Base-by-base conservation (phyloP, 345 rosid genomes). In the Brassica nigra region DNA sequence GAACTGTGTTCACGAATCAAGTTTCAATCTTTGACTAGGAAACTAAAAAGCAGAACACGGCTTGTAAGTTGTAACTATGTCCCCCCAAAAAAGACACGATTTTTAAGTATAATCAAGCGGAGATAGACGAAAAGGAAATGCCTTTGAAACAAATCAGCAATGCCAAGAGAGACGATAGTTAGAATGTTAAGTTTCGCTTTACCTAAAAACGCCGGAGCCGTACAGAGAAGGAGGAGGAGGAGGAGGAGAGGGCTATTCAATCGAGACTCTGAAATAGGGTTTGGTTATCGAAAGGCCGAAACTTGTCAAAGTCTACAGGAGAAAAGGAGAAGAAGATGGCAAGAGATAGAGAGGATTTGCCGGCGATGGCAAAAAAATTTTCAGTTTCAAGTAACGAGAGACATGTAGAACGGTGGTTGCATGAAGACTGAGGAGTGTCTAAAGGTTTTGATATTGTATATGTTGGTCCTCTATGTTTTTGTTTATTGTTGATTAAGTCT, bases 361-460 rank as follows among this genome's bases (percentile, higher is more conserved):
- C 63, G 55, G 80, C 62, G 68, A 68, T 54, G 36, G 12, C 11
- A n/a, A n/a, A 54, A 3, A 54, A 54, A 0, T 12, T 14, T n/a
- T 33, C 47, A 47, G 49, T 37, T 18, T 7, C 30, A 16, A 29
- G 2, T 10, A 8, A 14, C 7, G 34, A 68, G 23, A 69, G 23
- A 69, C 14, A 64, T 34, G 44, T 10, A 6, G 28, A 15, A 12
- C 4, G 64, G 78, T 79, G 57, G 57, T 52, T 52, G 82, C 77
- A 79, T 79, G 82, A 79, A 52, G 55, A 57, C 67, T 54, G 57
- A n/a, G 57, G 57, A 52, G 57, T 14, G 57, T 52, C 7, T 31
- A 52, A 52, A 5, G 55, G 7, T 52, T 47, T 44, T 42, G 2
- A 11, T 5, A 59, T 59, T 59, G 57, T 52, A n/a, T 52, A n/a